Evolutionary conservation across 1,139 yeast genomes (phyloP).

Genomic region (Wickerhamiella pararugosa): DNA sequence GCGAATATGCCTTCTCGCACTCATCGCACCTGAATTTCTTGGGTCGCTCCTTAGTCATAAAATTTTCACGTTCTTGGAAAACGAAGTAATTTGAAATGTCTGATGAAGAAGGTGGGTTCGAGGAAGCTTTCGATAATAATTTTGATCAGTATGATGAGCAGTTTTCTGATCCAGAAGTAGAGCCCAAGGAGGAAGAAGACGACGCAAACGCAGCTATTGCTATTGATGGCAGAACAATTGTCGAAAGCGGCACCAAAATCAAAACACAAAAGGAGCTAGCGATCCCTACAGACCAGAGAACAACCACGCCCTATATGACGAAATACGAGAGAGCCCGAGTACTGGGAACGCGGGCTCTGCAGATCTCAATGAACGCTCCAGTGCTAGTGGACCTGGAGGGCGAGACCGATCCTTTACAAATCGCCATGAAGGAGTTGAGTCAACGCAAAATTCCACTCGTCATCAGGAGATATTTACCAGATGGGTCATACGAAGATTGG

Average conservation of each 20-base stretch:
- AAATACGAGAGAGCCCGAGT: conserved; percentile 95
- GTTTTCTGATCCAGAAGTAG: conserved; percentile 50
- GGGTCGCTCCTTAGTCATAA: not conserved
- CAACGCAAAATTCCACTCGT: conserved; percentile 93
- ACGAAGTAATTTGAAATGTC: conserved; percentile 16
- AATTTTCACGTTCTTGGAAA: not conserved
- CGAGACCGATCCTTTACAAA: conserved; percentile 97
- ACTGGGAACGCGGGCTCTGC: conserved; percentile 90
- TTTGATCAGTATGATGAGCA: conserved; percentile 67
- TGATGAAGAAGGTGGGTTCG: conserved; percentile 30
- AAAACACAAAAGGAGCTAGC: conserved; percentile 71
- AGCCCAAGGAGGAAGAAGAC: conserved; percentile 33
- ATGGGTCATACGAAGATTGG: conserved; percentile 97
- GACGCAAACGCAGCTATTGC: conserved; percentile 34
- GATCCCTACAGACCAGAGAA: conserved; percentile 72
- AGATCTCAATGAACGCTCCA: conserved; percentile 95
- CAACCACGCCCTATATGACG: conserved; percentile 97
- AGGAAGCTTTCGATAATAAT: conserved; percentile 48
- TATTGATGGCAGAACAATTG: conserved; percentile 59
- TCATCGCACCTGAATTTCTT: conserved; percentile 38
- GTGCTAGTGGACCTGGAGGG: conserved; percentile 96
- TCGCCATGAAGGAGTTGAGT: conserved; percentile 91
- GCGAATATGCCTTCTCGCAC: conserved; percentile 62
- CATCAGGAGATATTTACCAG: conserved; percentile 90
- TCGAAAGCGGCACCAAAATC: conserved; percentile 32